Base-by-base conservation (phyloP, 1,139 yeast species). In the Debaryomyces psychrophilus region DNA sequence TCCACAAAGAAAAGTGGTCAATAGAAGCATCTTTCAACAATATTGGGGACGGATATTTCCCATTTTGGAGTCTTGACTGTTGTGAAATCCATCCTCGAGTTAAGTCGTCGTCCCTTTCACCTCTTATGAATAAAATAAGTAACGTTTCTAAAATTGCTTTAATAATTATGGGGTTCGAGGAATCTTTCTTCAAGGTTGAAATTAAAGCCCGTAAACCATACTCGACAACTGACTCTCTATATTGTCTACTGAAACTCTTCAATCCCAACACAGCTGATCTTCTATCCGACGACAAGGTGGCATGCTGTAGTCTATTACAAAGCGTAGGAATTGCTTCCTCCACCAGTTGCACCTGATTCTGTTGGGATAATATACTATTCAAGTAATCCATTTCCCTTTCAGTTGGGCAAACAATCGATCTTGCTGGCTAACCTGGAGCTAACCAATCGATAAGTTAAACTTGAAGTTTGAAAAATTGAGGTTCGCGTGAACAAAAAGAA, bases 1-100 rank as follows among this genome's bases (percentile, higher is more conserved):
- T 87, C 97, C 97, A 92, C 50, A 90, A 69, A 0, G 97, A 88
- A 55, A 95, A 88, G 58, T 90, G 96, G 60, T 93, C 97, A 12
- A 82, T 79, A 8, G 76, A 64, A 37, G 80, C 79, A 35, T 79
- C 78, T 37, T 79, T 81, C 67, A 84, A 66, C 22, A 87, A 69
- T 33, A 88, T 69, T 0, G 97, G 96, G 3, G 95, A 86, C 0
- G 95, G 92, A 54, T 87, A 87, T 58, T 86, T 86, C 11, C 93
- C 93, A 62, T 86, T 86, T 56, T 83, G 87, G n/a, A 78, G 60
- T 54, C 93, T 72, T n/a, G 89, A 83, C 60, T 85, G 90, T 58
- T 82, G 86, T 15, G 88, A 82, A 46, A 85, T 83, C 87, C 88
- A 85, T 25, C 80, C 81, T 55, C 87, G 67, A 0, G 88, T 82